Conservation (phyloP, 2,329 filamentous ascomycete genomes). For the Colletotrichum liaoningense region DNA sequence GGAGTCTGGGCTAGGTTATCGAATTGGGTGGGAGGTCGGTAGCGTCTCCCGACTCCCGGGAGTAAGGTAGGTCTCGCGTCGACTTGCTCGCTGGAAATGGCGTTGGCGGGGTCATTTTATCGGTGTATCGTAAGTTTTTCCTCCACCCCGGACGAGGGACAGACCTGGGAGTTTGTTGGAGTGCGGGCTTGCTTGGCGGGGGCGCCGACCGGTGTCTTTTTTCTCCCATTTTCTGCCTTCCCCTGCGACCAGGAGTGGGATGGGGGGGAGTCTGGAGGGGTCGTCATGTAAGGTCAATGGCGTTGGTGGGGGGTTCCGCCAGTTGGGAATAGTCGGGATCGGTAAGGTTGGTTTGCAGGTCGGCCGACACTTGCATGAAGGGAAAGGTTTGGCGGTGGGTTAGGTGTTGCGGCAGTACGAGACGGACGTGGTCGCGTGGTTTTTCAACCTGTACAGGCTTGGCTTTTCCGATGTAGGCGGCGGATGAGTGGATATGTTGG, state of each 20-base stretch:
- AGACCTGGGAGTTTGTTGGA: not conserved
- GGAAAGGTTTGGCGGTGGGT: not conserved
- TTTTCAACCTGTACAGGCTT: not conserved
- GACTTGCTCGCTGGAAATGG: not conserved
- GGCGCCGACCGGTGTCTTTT: not conserved
- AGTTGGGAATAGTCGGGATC: not conserved
- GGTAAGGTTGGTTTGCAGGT: not conserved
- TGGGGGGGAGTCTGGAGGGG: not conserved
- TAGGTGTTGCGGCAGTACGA: not conserved
- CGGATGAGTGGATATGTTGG: not conserved
- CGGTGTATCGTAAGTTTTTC: slow-evolving; percentile 4
- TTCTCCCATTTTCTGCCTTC: not conserved
- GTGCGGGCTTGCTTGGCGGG: not conserved
- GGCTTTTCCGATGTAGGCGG: not conserved
- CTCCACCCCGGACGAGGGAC: not conserved
- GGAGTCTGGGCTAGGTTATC: not conserved
- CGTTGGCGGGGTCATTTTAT: slow-evolving; percentile 1
- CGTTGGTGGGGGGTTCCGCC: not conserved
- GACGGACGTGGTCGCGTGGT: not conserved
- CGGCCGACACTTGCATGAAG: not conserved
- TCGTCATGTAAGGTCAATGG: not conserved
- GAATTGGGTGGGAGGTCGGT: not conserved
- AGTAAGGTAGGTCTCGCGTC: not conserved
- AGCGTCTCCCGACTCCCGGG: not conserved
- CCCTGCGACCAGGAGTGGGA: not conserved